Percentiles rank a stretch among this genome's conserved stretches.
Conservation (phyloP, 768 basidiomycete species). For the Auriscalpium orientale region DNA sequence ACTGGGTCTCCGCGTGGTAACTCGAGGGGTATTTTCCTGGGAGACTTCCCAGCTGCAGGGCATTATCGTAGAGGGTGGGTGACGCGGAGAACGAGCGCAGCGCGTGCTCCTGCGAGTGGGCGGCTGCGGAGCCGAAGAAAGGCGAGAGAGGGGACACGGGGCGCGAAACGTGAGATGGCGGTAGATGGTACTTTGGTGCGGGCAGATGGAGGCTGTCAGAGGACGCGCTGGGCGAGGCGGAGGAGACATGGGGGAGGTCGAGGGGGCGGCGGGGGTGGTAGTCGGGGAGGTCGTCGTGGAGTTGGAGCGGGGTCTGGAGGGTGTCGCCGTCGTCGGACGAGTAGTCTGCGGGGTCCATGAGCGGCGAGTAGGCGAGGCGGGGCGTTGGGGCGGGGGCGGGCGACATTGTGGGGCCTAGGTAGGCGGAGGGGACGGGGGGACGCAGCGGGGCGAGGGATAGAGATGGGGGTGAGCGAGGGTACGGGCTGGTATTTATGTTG, state of each 20-base stretch:
- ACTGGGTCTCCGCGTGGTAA: constrained; percentile 1
- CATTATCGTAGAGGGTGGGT: constrained; percentile 7
- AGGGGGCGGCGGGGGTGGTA: constrained; percentile 5
- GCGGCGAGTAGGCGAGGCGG: constrained; percentile 6
- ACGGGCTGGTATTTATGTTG: constrained; percentile 9
- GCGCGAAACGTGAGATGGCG: constrained; percentile 12
- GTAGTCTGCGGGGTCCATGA: constrained; percentile 14
- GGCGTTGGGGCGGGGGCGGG: constrained; percentile 4
- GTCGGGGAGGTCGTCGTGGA: constrained; percentile 3
- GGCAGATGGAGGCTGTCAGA: constrained; percentile 5
- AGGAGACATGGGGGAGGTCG: constrained; percentile 1
- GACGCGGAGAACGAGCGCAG: not conserved
- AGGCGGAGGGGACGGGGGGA: not conserved
- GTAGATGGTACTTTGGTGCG: constrained; percentile 8
- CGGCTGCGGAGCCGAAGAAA: not conserved
- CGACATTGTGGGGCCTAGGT: not conserved
- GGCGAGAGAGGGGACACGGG: constrained; percentile 9
- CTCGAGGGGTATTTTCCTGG: constrained; percentile 1
- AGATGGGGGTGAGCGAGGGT: not conserved
- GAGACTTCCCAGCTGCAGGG: constrained; percentile 9
- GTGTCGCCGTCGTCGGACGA: constrained; percentile 15
- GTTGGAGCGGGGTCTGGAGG: constrained; percentile 13
- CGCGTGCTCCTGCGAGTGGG: not conserved
- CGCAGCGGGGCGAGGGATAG: not conserved
- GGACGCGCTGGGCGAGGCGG: constrained; percentile 3